Base-by-base conservation (phyloP, 495 filamentous ascomycete species). In the Annulohypoxylon maeteangense region DNA sequence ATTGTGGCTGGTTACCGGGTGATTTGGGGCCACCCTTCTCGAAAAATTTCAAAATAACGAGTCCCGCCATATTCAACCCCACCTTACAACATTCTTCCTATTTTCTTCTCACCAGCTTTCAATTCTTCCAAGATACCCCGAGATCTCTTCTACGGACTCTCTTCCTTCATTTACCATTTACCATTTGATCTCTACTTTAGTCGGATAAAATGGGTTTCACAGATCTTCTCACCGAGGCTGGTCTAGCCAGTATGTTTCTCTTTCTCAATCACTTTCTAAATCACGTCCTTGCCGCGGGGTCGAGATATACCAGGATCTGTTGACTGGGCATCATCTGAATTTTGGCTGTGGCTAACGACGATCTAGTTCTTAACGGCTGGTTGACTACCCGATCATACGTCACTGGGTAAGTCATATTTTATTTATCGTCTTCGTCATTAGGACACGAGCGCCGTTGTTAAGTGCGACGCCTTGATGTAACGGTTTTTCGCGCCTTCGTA, bases 381-480 rank as follows among this genome's bases (percentile, higher is more conserved):
- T 85, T 97, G 78, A 88, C 88, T 72, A 93, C 91, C 74, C 90
- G 94, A 75, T 95, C 92, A 84, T 99, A 99, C 87, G 89, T 99
- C 77, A 87, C 90, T 83, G 94, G 94, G 94, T 97, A 91, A 75
- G 85, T 84, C 34, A n/a, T 61, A 14, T n/a, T n/a, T n/a, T n/a
- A n/a, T n/a, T n/a, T 51, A 61, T n/a, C 10, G 5, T 3, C 47
- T 34, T 88, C 78, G 66, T 63, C 87, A 78, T 67, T 62, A 40
- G 25, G n/a, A 51, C 16, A 11, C 8, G 10, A 61, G 36, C 65
- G 47, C 36, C 42, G 71, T 54, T 60, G 31, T 42, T 56, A 40
- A 64, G 20, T 72, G 68, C 69, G 60, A 68, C 16, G 14, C 22
- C 45, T 42, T 22, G 34, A 60, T 44, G 20, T 7, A 22, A 8